Evolutionary conservation across 2,329 filamentous ascomycete genomes (phyloP), one percentile per base, ranked within the genome.

Genomic region (Epichloe uncinata): DNA sequence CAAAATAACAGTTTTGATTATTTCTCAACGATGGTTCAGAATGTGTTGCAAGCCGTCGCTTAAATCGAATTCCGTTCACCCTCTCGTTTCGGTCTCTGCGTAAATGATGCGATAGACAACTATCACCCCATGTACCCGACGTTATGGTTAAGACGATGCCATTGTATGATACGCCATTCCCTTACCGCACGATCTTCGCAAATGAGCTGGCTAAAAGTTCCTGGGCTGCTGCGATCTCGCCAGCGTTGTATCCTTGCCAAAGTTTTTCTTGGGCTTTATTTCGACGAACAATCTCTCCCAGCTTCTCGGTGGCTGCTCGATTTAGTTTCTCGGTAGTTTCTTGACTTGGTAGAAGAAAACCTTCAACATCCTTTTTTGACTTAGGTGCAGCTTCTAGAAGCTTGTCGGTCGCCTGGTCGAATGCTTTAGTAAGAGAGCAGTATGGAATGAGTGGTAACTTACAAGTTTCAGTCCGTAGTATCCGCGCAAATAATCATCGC

Each of bases 391-490:
- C 69, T 12, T 62, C 65, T 42, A 83, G 63, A 33, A 82, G 60
- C 55, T 69, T 71, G 52, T 72, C 69, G 8, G 75, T 74, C 15
- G 71, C 69, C 75, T 78, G 15, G 26, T 56, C 33, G 54, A 20
- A n/a, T 13, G 16, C 13, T 16, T 58, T 30, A 57, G 45, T 36
- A 15, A 15, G 20, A 8, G 4, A 16, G 34, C n/a, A 15, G 41
- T 33, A 1, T 20, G 20, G 2, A 26, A 4, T 18, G 5, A 9
- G 6, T 16, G 36, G 11, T 18, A 12, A 60, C 77, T 60, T 67
- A 89, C 84, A 66, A 90, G 66, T 64, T 91, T 93, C 52, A 98
- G 71, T 6, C 93, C 93, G 66, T 95, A 97, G 65, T 89, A 95
- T 1, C 90, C 93, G 53, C 93, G 81, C 54, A 97, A 68, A 63